Conservation (phyloP, 2,329 filamentous ascomycete genomes). For the Apiospora arundinis region DNA sequence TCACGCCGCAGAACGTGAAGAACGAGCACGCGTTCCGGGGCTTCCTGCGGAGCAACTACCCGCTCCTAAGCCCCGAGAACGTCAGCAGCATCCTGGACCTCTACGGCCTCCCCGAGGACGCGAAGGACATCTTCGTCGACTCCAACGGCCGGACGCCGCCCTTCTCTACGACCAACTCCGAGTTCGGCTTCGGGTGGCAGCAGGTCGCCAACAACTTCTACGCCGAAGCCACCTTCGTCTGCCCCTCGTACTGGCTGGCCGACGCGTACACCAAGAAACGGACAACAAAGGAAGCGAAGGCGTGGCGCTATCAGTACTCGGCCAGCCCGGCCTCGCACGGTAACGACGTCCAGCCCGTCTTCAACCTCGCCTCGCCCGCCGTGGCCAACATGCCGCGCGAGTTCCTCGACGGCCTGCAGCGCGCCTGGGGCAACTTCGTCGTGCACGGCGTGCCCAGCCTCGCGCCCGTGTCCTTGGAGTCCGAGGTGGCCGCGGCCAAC, state of each 20-base stretch:
- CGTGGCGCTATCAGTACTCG: slow-evolving; percentile 58
- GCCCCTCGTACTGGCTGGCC: slow-evolving; percentile 62
- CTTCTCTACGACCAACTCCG: slow-evolving; percentile 57
- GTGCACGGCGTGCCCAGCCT: slow-evolving; percentile 48
- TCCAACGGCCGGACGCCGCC: slow-evolving; percentile 45
- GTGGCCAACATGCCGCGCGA: slow-evolving; percentile 30
- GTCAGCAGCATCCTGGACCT: slow-evolving; percentile 40
- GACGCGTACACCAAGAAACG: slow-evolving; percentile 47
- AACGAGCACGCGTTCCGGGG: slow-evolving; percentile 38
- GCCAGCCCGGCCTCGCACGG: slow-evolving; percentile 48
- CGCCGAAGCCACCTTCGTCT: slow-evolving; percentile 61
- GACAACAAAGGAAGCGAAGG: slow-evolving; percentile 32
- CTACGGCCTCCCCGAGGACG: slow-evolving; percentile 36
- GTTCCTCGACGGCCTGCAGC: slow-evolving; percentile 46
- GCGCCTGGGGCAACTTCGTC: slow-evolving; percentile 55
- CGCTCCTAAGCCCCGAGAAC: slow-evolving; percentile 40
- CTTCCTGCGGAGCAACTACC: slow-evolving; percentile 43
- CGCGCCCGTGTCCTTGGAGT: slow-evolving; percentile 31
- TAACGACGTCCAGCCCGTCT: slow-evolving; percentile 45
- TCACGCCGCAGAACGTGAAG: slow-evolving; percentile 45
- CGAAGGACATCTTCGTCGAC: slow-evolving; percentile 41
- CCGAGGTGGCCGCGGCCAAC: too few relatives aligned
- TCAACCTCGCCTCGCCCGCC: slow-evolving; percentile 33
- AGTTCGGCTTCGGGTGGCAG: slow-evolving; percentile 58
- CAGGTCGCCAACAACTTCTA: slow-evolving; percentile 60